phyloP scores from a whole-genome alignment of 768 basidiomycete species.

The Russula ochroleuca region DNA sequence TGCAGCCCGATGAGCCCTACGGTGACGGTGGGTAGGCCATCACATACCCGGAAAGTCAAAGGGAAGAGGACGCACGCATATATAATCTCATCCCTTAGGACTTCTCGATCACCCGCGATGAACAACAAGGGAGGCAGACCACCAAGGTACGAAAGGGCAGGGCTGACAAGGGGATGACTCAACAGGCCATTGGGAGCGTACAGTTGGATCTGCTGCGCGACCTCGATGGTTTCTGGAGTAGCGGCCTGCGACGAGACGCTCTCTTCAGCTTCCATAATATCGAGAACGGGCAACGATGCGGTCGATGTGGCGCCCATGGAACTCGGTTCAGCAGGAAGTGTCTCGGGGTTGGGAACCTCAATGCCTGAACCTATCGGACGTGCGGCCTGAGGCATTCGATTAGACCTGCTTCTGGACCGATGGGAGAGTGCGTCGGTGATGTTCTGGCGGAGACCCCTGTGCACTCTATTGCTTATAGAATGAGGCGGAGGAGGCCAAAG shows the following conservation, averaged over 20 bases:
- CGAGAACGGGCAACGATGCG: constrained; percentile 36
- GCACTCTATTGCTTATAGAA: constrained; percentile 55
- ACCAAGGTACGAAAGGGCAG: constrained; percentile 77
- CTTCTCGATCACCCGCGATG: constrained; percentile 86
- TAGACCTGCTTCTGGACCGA: constrained; percentile 25
- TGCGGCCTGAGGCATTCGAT: neutral
- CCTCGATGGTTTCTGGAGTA: constrained; percentile 50
- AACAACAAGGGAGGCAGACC: constrained; percentile 85
- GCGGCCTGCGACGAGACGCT: constrained; percentile 43
- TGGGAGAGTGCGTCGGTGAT: constrained; percentile 53
- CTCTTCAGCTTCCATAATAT: constrained; percentile 37
- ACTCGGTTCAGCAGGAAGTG: constrained; percentile 31
- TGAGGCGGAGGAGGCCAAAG: constrained; percentile 75
- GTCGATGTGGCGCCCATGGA: constrained; percentile 50
- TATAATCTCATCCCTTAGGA: constrained; percentile 86
- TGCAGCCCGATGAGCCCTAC: constrained; percentile 87
- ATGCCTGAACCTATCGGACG: neutral
- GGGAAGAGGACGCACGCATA: constrained; percentile 60
- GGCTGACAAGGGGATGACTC: constrained; percentile 78
- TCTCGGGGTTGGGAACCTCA: constrained; percentile 26
- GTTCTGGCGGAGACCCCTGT: constrained; percentile 53
- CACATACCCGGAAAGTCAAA: neutral
- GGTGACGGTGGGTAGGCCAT: neutral
- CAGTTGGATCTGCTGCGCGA: constrained; percentile 75
- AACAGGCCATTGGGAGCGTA: constrained; percentile 79